phyloP scores from a whole-genome alignment of 2,329 filamentous ascomycete genomes.

The Xylariaceae sp. region DNA sequence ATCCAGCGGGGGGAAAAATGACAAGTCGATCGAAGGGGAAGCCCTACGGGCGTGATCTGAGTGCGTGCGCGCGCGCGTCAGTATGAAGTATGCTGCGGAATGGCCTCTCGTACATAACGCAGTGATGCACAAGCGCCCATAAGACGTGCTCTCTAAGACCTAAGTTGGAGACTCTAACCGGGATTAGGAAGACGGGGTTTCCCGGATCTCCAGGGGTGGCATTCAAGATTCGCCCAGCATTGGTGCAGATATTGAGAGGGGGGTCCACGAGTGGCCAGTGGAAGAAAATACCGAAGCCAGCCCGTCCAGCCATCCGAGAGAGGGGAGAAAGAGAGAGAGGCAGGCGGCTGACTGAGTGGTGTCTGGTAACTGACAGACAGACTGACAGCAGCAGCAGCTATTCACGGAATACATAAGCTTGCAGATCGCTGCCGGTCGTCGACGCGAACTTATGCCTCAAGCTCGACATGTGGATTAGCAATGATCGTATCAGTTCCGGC shows the following conservation, averaged over 20 bases:
- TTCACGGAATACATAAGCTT: neutral
- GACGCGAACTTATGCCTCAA: neutral
- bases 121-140: no score
- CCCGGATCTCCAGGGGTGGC: neutral
- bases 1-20: neutral
- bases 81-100: no score
- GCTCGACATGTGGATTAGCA: neutral
- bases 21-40: neutral
- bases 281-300: no score
- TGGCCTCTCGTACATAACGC: no score
- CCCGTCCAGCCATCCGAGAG: no score
- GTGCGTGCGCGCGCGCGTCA: no score
- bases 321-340: no score
- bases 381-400: neutral
- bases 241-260: neutral
- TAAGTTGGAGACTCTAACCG: neutral
- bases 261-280: neutral
- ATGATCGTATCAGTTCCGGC: neutral
- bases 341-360: no score
- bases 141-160: no score
- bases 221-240: neutral
- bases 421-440: neutral
- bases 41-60: neutral
- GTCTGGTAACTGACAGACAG: no score
- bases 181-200: neutral